These are phyloP conservation scores for Hibiscus trionum DNA, from an alignment of 345 rosid species.

Conservation along the genomic window DNA sequence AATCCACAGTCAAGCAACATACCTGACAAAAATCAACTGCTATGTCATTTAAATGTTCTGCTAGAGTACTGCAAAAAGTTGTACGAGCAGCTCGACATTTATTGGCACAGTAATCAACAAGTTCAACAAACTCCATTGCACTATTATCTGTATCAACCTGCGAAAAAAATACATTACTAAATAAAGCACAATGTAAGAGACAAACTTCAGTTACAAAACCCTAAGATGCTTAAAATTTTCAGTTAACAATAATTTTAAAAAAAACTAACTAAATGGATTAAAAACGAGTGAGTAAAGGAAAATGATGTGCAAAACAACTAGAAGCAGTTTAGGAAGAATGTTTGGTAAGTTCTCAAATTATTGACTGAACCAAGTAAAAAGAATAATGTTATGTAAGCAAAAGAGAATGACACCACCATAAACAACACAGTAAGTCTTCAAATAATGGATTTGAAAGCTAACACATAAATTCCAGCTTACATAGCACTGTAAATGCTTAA, in stretches of 20 bases:
- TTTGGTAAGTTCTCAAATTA: neutral
- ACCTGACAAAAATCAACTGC: conserved; percentile 50
- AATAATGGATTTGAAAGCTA: neutral
- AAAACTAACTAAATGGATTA: neutral
- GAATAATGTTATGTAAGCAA: neutral
- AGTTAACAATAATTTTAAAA: neutral
- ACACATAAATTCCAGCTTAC: neutral
- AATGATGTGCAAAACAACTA: neutral
- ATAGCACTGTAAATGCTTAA: neutral
- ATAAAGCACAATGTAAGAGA: neutral
- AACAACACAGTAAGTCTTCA: neutral
- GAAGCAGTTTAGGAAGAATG: neutral
- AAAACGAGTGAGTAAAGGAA: neutral
- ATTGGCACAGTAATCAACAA: conserved; percentile 62
- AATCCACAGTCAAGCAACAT: conserved; percentile 16
- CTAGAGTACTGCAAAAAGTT: conserved; percentile 37
- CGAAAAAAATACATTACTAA: conserved; percentile 6
- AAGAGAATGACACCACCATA: neutral
- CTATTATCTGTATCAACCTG: conserved; percentile 44
- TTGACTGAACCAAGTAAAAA: neutral
- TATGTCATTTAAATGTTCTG: conserved; percentile 38
- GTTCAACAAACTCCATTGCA: conserved; percentile 45
- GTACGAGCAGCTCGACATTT: conserved; percentile 45
- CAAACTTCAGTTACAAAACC: neutral
- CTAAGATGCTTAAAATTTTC: neutral